Base-by-base conservation (phyloP, 2,329 filamentous ascomycete genomes). In the Bipolaris victoriae region DNA sequence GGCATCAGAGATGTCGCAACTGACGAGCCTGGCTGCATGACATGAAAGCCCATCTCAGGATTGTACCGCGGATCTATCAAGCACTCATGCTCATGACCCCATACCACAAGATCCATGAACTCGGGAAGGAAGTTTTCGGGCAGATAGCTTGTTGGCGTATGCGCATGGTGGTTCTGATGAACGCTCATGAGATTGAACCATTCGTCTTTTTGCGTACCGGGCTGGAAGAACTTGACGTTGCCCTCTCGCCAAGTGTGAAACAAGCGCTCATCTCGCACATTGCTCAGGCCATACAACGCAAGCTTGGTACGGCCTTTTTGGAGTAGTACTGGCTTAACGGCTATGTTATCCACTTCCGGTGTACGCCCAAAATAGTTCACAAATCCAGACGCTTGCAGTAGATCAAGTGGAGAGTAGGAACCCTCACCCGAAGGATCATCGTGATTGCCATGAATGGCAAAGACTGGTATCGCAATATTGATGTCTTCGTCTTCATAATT, bases 401-500 rank as follows among this genome's bases (percentile, higher is more conserved):
- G 79, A 74, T 99, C 95, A 10, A 99, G 83, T 0, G 94, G 93
- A 62, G 95, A 96, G 63, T 90, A 89, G 73, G 96, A 91, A 10
- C 93, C 95, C 69, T 97, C 93, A 9, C 95, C 95, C n/a, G 93
- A 96, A 0, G 95, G 95, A 73, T 99, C 95, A 72, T 99, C 95
- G 74, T 99, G 95, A 71, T 99, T 99, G 44, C 95, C 95, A 69
- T 99, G 96, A 39, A 99, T 99, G 0, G 94, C 97, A 74, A 99
- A 99, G 26, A 99, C 92, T 0, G 95, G 95, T 54, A 98, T 97
- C 1, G 93, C 91, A 59, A 99, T 87, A 70, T 99, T 99, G 77
- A 99, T 97, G 68, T 99, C 92, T 22, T 91, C 87, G 70, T 99
- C 95, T 77, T 98, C 92, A 77, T 99, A 99, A 77, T 99, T 99